These are phyloP conservation scores for Candida loeiensis DNA, from an alignment of 805 yeast species.

Conservation along the genomic window DNA sequence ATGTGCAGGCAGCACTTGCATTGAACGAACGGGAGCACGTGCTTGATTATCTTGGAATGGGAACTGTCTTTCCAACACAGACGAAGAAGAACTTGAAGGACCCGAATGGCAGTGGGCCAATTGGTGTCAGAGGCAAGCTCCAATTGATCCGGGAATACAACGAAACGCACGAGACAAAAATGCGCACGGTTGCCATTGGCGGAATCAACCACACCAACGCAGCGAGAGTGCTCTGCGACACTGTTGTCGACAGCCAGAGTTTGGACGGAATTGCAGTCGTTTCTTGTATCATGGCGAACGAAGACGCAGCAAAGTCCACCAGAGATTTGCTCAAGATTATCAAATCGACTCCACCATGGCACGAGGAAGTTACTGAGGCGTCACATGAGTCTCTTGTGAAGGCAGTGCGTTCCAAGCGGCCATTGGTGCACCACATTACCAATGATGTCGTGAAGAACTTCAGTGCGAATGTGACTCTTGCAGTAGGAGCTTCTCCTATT, in stretches of 20 bases:
- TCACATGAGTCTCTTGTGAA: slow-evolving; percentile 4
- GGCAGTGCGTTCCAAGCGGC: slow-evolving; percentile 32
- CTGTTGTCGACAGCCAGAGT: slow-evolving; percentile 41
- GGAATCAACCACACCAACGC: slow-evolving; percentile 68
- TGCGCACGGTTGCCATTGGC: slow-evolving; percentile 75
- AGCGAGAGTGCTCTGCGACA: slow-evolving; percentile 51
- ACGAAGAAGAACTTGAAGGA: slow-evolving; percentile 62
- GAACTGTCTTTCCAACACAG: slow-evolving; percentile 69
- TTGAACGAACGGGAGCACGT: slow-evolving; percentile 32
- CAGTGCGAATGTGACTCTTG: slow-evolving; percentile 81
- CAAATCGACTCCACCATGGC: background rate
- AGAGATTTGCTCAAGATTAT: slow-evolving; percentile 24
- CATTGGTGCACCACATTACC: slow-evolving; percentile 83
- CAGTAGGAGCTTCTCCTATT: slow-evolving; percentile 82
- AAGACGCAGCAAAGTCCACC: slow-evolving; percentile 53
- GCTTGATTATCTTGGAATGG: slow-evolving; percentile 82
- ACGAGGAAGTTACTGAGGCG: background rate
- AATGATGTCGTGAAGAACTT: slow-evolving; percentile 85
- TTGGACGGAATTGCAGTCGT: slow-evolving; percentile 88
- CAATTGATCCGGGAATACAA: slow-evolving; percentile 35
- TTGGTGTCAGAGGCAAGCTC: slow-evolving; percentile 57
- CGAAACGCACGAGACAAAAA: slow-evolving; percentile 26
- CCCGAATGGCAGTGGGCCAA: slow-evolving; percentile 54
- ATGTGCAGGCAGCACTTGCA: slow-evolving; percentile 47
- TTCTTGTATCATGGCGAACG: slow-evolving; percentile 72